Evolutionary conservation across 768 basidiomycete genomes (phyloP).

Genomic region (Tricholomella constricta): DNA sequence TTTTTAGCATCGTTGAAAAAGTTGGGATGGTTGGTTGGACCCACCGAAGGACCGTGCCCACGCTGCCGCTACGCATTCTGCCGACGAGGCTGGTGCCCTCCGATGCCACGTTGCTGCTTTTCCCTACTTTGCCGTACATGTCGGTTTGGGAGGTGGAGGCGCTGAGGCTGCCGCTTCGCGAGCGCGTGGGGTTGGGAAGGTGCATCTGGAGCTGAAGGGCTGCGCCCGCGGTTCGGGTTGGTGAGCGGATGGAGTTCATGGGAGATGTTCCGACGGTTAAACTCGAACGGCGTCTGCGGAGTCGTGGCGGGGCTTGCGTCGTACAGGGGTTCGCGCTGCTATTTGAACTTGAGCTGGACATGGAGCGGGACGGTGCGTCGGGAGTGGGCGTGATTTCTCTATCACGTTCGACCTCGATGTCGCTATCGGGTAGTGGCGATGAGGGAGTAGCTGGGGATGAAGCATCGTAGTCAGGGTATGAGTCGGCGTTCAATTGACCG

Average conservation of each 20-base stretch:
- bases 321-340: slow-evolving; percentile 18
- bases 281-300: slow-evolving; percentile 66
- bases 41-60: slow-evolving; percentile 34
- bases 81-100: slow-evolving; percentile 47
- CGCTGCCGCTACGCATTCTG: slow-evolving; percentile 60
- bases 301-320: slow-evolving; percentile 35
- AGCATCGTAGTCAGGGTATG: slow-evolving; percentile 12
- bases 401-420: slow-evolving; percentile 33
- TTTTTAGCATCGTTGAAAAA: slow-evolving; percentile 3
- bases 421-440: slow-evolving; percentile 33
- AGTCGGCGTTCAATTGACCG: not conserved
- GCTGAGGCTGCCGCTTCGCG: slow-evolving; percentile 49
- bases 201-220: slow-evolving; percentile 54
- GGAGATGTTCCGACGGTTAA: slow-evolving; percentile 56
- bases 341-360: not conserved
- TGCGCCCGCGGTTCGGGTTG: slow-evolving; percentile 49
- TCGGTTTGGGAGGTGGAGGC: slow-evolving; percentile 11
- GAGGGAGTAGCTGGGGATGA: slow-evolving; percentile 23
- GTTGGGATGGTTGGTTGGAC: slow-evolving; percentile 7
- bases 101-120: slow-evolving; percentile 20
- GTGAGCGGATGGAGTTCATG: slow-evolving; percentile 60
- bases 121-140: slow-evolving; percentile 5
- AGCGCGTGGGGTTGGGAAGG: slow-evolving; percentile 40
- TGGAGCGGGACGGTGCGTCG: slow-evolving; percentile 6
- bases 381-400: slow-evolving; percentile 25